These are phyloP conservation scores for Euphorbia pulcherrima DNA, from an alignment of 345 rosid genomes.

Conservation along the genomic window DNA sequence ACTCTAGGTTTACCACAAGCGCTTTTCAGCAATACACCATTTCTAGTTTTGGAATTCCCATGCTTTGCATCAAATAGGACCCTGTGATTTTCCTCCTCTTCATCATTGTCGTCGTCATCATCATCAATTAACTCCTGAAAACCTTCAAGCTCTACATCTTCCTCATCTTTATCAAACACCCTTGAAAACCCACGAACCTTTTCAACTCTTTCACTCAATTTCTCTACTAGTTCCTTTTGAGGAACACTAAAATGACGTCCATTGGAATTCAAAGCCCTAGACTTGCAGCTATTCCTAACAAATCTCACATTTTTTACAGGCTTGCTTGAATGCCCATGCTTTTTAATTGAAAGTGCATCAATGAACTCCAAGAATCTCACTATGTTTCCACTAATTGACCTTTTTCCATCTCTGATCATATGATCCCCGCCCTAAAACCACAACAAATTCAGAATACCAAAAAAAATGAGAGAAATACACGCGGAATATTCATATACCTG, in stretches of 20 bases:
- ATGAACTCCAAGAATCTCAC: constrained; percentile 54
- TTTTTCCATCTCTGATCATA: constrained; percentile 72
- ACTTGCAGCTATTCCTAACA: constrained; percentile 27
- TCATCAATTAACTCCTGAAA: constrained; percentile 43
- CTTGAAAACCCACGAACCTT: constrained; percentile 41
- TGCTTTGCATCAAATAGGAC: constrained; percentile 17
- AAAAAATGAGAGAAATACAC: background rate
- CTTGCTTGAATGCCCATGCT: constrained; percentile 27
- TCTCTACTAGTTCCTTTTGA: constrained; percentile 36
- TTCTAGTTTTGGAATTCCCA: constrained; percentile 19
- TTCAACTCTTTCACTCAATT: constrained; percentile 42
- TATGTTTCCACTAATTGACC: constrained; percentile 61
- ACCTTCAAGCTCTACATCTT: constrained; percentile 59
- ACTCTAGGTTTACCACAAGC: constrained; percentile 37
- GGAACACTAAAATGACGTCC: constrained; percentile 28
- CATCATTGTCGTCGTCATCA: constrained; percentile 21
- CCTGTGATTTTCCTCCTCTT: constrained; percentile 19
- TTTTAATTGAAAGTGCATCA: constrained; percentile 47
- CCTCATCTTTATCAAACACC: constrained; percentile 38
- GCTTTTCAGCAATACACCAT: constrained; percentile 31
- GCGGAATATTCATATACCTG: constrained; percentile 48
- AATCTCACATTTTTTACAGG: constrained; percentile 34
- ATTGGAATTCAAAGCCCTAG: constrained; percentile 25
- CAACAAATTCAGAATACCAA: background rate
- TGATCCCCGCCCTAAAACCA: constrained; percentile 56